phyloP scores from a whole-genome alignment of 192 early-diverging fungal species.

The Spizellomyces punctatus region DNA sequence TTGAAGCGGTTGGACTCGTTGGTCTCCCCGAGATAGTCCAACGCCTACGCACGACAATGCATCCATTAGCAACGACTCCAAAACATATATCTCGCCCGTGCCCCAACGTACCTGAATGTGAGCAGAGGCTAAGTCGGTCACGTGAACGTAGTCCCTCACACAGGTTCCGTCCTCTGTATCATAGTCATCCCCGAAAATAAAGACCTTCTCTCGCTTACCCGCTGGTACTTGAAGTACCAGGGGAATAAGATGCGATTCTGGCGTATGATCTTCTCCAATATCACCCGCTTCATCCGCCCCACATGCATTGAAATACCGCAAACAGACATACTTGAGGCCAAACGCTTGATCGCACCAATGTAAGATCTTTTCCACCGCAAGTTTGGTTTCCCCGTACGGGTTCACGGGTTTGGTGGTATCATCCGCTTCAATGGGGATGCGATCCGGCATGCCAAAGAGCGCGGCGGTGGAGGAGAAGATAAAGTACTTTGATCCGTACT shows the following conservation, averaged over 20 bases:
- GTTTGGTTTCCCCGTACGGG: conserved; percentile 95
- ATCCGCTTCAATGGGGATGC: conserved; percentile 70
- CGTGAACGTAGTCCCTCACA: conserved; percentile 95
- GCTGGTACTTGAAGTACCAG: conserved; percentile 79
- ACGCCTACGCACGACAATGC: conserved; percentile 45
- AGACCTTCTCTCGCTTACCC: conserved; percentile 79
- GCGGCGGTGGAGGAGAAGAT: conserved; percentile 95
- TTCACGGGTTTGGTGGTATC: conserved; percentile 76
- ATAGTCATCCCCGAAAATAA: conserved; percentile 93
- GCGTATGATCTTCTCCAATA: conserved; percentile 90
- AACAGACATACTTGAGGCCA: conserved; percentile 52
- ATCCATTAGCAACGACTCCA: too few species aligned
- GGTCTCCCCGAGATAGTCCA: conserved; percentile 70
- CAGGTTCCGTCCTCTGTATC: conserved; percentile 89
- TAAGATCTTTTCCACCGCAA: conserved; percentile 87
- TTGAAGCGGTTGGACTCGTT: conserved; percentile 80
- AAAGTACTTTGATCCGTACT: conserved; percentile 80
- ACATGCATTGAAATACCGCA: conserved; percentile 94
- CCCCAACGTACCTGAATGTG: conserved; percentile 69
- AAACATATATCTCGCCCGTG: not conserved
- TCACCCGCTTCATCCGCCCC: conserved; percentile 88
- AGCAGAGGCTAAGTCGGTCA: conserved; percentile 87
- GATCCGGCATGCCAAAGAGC: conserved; percentile 81
- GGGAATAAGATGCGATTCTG: conserved; percentile 91
- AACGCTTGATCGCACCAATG: conserved; percentile 66